Evolutionary conservation across 108 stramenopile species (phyloP).

Genomic region (Pseudonitzschia delicatissima): DNA sequence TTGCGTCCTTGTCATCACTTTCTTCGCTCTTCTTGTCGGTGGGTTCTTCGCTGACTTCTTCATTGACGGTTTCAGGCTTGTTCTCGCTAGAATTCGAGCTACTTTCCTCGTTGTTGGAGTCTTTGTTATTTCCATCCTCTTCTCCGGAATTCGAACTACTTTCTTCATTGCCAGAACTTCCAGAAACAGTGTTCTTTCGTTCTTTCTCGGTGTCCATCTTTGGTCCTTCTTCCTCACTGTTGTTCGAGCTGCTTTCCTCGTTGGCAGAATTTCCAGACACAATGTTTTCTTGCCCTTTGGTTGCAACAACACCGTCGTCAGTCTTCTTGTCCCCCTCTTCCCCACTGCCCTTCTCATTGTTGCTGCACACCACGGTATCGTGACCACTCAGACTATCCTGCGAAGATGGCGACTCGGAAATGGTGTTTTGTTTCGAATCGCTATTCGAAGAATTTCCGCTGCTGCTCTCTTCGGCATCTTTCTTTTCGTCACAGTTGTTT

Average conservation of each 20-base stretch:
- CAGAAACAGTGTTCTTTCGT: conserved; percentile 2
- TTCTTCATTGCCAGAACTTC: conserved; percentile 1
- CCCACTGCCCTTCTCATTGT: not conserved
- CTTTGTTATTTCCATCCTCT: not conserved
- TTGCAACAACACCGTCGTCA: not conserved
- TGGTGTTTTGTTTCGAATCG: not conserved
- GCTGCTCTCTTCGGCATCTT: not conserved
- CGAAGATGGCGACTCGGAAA: not conserved
- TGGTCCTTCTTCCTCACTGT: too few species aligned
- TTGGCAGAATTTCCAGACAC: not conserved
- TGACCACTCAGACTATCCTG: not conserved
- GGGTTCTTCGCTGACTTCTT: not conserved
- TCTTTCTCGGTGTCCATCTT: too few species aligned
- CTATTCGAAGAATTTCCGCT: not conserved
- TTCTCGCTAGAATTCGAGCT: too few species aligned
- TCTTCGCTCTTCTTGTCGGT: too few species aligned
- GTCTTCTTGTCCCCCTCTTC: not conserved
- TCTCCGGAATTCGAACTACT: not conserved
- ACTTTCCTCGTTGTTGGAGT: too few species aligned
- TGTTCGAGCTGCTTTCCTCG: too few species aligned
- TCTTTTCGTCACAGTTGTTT: not conserved
- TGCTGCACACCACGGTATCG: not conserved
- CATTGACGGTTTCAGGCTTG: too few species aligned
- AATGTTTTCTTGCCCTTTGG: not conserved
- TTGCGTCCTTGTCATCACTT: too few species aligned